Evolutionary conservation across 1,284 basidiomycete genomes (phyloP), one percentile per base, ranked within the genome.

Genomic region (Phellinidium pouzarii): DNA sequence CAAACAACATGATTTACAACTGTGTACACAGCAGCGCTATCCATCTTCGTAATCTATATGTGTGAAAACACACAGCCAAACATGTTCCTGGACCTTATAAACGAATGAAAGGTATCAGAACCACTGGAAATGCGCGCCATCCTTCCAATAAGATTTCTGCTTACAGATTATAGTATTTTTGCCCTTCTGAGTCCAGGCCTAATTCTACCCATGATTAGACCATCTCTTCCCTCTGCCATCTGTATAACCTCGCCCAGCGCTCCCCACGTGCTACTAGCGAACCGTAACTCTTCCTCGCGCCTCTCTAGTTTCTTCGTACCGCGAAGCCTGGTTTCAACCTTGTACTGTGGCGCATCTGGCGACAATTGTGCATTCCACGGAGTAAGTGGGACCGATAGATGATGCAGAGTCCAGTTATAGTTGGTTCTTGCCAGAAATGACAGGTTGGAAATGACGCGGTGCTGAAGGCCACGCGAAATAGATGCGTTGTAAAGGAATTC

Each of bases 401-500:
- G 58, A 11, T 37, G 44, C 26, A 55, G 48, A 7, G 66, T 17
- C 66, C 66, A 66, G 47, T 53, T 8, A 58, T 43, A 46, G 55
- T 62, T 61, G 17, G 52, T 59, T 55, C 58, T 69, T 31, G 59
- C 46, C 64, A 84, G 62, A 43, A 66, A 62, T 11, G 62, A 65
- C 19, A 85, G 63, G 59, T 84, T 84, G 12, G 71, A 71, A 4
- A 78, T 78, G 4, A 79, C 56, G 50, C 66, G 65, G 60, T 84
- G 80, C n/a, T 82, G 64, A n/a, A 83, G 64, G 19, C 84, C 84
- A 17, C 81, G 76, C 40, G 76, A 74, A 45, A 69, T 67, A 1
- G 76, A 73, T 11, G 84, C 80, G 34, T 70, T 76, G 61, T 77
- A 73, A 36, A 84, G 61, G 7, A 86, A 58, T 41, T 69, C 64